A percentile compares a stretch with the other conserved stretches of the same genome.
Conservation (phyloP, 164 flowering plant genomes). For the Saururus chinensis region DNA sequence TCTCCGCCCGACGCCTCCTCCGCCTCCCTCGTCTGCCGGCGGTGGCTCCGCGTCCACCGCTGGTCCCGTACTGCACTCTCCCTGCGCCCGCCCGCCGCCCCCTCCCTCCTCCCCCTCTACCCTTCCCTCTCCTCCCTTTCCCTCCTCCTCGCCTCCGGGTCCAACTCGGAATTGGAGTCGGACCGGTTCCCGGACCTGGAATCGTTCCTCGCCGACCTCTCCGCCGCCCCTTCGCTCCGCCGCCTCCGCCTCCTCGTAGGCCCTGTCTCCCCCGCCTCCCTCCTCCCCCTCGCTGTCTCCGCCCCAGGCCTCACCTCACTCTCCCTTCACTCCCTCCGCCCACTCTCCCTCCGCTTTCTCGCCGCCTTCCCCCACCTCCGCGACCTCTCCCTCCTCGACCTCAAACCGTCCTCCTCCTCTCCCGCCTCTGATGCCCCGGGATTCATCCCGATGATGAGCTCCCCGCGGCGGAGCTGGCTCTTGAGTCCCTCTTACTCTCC, state of each 20-base stretch:
- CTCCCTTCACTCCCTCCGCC: slow-evolving; percentile 33
- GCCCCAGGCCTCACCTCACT: slow-evolving; percentile 27
- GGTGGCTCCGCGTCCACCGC: slow-evolving; percentile 70
- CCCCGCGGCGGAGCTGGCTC: slow-evolving; percentile 20
- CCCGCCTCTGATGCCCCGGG: not conserved
- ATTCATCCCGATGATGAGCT: not conserved
- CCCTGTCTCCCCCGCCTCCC: slow-evolving; percentile 22
- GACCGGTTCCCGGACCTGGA: slow-evolving; percentile 39
- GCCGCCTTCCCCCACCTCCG: slow-evolving; percentile 30
- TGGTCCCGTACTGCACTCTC: slow-evolving; percentile 40
- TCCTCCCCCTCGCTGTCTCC: slow-evolving; percentile 32
- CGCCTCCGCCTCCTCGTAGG: slow-evolving; percentile 1
- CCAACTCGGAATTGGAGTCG: too few relatives aligned
- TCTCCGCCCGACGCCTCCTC: slow-evolving; percentile 25
- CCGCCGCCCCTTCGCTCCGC: slow-evolving; percentile 20
- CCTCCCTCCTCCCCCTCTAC: slow-evolving; percentile 17
- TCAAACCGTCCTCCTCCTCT: too few relatives aligned
- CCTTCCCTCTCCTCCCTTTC: slow-evolving; percentile 32
- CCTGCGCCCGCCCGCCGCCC: slow-evolving; percentile 35
- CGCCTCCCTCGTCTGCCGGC: slow-evolving; percentile 51
- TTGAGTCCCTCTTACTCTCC: slow-evolving; percentile 45
- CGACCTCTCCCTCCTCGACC: slow-evolving; percentile 17
- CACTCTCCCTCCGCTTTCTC: slow-evolving; percentile 41
- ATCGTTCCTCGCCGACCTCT: slow-evolving; percentile 48
- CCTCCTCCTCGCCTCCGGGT: slow-evolving; percentile 10